Conservation (phyloP, 352 stramenopile species). For the Stramenopiles sp. region DNA sequence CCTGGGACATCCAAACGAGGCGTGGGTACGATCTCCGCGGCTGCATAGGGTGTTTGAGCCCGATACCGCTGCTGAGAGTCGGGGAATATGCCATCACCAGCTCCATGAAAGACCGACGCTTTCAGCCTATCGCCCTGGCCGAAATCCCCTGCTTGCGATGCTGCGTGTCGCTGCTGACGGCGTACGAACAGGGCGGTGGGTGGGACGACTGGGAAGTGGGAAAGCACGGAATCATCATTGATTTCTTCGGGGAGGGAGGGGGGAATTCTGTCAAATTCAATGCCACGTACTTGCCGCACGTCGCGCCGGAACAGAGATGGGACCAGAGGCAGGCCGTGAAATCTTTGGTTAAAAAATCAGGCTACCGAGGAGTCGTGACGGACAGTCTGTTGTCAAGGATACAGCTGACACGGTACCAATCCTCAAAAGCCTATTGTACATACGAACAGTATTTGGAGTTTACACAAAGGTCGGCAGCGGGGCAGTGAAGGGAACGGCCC, state of each 20-base stretch:
- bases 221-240: slow-evolving; percentile 20
- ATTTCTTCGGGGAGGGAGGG: background rate
- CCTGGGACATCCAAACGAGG: too few species aligned
- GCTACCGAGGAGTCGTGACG: slow-evolving; percentile 2
- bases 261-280: background rate
- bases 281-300: slow-evolving; percentile 16
- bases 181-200: slow-evolving; percentile 12
- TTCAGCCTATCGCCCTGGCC: slow-evolving; percentile 11
- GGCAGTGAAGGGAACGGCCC: too few species aligned
- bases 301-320: slow-evolving; percentile 27
- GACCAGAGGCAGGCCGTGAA: slow-evolving; percentile 12
- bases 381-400: slow-evolving; percentile 13
- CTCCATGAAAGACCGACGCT: slow-evolving; percentile 16
- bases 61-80: too few species aligned
- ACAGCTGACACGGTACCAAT: slow-evolving; percentile 15
- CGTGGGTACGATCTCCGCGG: too few species aligned
- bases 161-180: slow-evolving; percentile 15
- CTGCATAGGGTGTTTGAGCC: too few species aligned
- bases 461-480: too few species aligned
- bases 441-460: slow-evolving; percentile 27
- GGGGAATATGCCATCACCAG: slow-evolving; percentile 16
- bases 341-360: slow-evolving; percentile 16
- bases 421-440: slow-evolving; percentile 7
- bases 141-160: slow-evolving; percentile 13
- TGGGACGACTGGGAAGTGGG: slow-evolving; percentile 18